Conservation (phyloP, 495 filamentous ascomycete genomes). For the Hyphodiscus hymeniophilus region DNA sequence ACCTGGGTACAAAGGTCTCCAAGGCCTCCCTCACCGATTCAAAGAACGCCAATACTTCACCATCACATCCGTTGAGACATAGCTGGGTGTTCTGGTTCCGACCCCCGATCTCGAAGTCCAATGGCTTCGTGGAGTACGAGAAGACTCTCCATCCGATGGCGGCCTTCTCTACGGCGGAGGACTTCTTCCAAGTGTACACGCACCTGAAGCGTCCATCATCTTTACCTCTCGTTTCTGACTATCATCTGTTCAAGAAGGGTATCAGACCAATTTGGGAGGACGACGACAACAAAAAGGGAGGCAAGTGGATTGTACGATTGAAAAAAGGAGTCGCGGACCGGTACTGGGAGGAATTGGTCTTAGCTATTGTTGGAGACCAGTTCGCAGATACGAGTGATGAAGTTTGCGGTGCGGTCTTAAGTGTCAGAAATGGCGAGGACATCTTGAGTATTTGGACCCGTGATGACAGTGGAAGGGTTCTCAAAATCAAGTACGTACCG, state of each 20-base stretch:
- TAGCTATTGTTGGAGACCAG: slow-evolving; percentile 90
- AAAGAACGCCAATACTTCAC: slow-evolving; percentile 26
- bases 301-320: slow-evolving; percentile 92
- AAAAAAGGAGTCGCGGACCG: slow-evolving; percentile 96
- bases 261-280: slow-evolving; percentile 98
- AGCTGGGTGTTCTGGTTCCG: slow-evolving; percentile 97
- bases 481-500: slow-evolving; percentile 80
- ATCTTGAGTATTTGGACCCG: slow-evolving; percentile 97
- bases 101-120: slow-evolving; percentile 80
- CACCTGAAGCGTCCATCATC: slow-evolving; percentile 85
- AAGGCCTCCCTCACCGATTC: slow-evolving; percentile 30
- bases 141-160: slow-evolving; percentile 88
- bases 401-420: slow-evolving; percentile 88
- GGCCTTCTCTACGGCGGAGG: slow-evolving; percentile 71
- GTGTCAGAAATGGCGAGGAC: slow-evolving; percentile 91
- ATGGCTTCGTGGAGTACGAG: slow-evolving; percentile 91
- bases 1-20: slow-evolving; percentile 36
- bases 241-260: slow-evolving; percentile 96
- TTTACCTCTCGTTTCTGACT: slow-evolving; percentile 89
- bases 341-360: slow-evolving; percentile 93
- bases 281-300: slow-evolving; percentile 89
- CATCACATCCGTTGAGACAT: slow-evolving; percentile 63
- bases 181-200: slow-evolving; percentile 87
- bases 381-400: slow-evolving; percentile 92
- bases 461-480: slow-evolving; percentile 82